Conservation (phyloP, 148 eudicot genomes). For the Rhododendron ferrugineum region DNA sequence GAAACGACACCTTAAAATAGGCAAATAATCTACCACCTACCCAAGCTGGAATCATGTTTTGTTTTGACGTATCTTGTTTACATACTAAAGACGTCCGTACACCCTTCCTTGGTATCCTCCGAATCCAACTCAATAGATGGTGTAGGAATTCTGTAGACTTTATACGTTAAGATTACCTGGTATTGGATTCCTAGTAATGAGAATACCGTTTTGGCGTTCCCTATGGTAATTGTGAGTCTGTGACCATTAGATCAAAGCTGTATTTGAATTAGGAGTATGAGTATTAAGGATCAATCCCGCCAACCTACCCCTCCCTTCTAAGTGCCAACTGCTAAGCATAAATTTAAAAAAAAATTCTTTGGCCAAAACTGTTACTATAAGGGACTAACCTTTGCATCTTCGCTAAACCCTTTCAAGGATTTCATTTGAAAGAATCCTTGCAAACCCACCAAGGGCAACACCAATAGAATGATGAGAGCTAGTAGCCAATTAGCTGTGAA, state of each 20-base stretch:
- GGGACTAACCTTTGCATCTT: slow-evolving; percentile 65
- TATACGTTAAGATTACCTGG: background rate
- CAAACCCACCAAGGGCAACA: slow-evolving; percentile 53
- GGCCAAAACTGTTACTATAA: background rate
- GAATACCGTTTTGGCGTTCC: background rate
- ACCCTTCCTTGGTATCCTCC: background rate
- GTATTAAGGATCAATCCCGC: background rate
- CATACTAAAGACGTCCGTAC: background rate
- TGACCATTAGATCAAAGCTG: background rate
- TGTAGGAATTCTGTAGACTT: background rate
- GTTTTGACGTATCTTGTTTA: background rate
- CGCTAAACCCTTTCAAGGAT: slow-evolving; percentile 60
- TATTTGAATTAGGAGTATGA: background rate
- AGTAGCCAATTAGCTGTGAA: slow-evolving; percentile 78
- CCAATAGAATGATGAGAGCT: slow-evolving; percentile 51
- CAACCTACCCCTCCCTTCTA: background rate
- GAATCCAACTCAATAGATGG: background rate
- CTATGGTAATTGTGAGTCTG: background rate
- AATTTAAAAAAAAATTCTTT: background rate
- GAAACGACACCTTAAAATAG: background rate
- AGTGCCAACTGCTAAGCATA: background rate
- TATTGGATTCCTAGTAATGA: background rate
- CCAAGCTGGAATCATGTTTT: background rate
- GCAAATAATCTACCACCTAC: background rate
- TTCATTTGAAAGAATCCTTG: slow-evolving; percentile 59